These are phyloP conservation scores for Zymoseptoria passerinii DNA, from an alignment of 2,329 filamentous ascomycete genomes.

Conservation along the genomic window DNA sequence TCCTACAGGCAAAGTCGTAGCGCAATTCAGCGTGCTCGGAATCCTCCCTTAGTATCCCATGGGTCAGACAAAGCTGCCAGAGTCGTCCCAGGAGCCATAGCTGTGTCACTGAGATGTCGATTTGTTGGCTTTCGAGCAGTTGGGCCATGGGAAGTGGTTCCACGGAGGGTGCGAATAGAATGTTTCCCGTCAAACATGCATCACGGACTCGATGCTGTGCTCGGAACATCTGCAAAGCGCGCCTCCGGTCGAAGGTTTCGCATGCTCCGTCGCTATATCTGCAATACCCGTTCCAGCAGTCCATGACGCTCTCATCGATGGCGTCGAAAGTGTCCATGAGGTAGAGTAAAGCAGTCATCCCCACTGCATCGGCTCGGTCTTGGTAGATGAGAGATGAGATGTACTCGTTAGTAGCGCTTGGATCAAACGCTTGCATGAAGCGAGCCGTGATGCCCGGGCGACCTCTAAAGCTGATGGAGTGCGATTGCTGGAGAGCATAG, in stretches of 20 bases:
- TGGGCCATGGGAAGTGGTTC: conserved; percentile 16
- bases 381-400: conserved; percentile 35
- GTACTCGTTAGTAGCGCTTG: conserved; percentile 24
- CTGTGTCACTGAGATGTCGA: conserved; percentile 36
- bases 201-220: conserved; percentile 19
- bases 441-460: conserved; percentile 34
- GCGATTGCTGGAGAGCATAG: conserved; percentile 36
- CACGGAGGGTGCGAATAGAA: conserved; percentile 32
- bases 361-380: conserved; percentile 34
- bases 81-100: conserved; percentile 38
- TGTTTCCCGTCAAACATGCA: conserved; percentile 30
- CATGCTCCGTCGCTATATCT: conserved; percentile 21
- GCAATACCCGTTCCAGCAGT: conserved; percentile 39
- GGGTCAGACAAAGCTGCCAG: conserved; percentile 36
- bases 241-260: conserved; percentile 30
- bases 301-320: conserved; percentile 37
- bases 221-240: conserved; percentile 28
- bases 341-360: conserved; percentile 36
- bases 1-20: conserved; percentile 30
- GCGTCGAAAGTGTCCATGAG: conserved; percentile 39
- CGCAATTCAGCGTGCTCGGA: conserved; percentile 33
- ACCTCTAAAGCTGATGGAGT: conserved; percentile 36
- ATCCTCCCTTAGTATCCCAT: conserved; percentile 30
- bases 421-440: conserved; percentile 35
- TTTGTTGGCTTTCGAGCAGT: conserved; percentile 34